Evolutionary conservation across 345 rosid genomes (phyloP).

Genomic region (Populus pruinosa): DNA sequence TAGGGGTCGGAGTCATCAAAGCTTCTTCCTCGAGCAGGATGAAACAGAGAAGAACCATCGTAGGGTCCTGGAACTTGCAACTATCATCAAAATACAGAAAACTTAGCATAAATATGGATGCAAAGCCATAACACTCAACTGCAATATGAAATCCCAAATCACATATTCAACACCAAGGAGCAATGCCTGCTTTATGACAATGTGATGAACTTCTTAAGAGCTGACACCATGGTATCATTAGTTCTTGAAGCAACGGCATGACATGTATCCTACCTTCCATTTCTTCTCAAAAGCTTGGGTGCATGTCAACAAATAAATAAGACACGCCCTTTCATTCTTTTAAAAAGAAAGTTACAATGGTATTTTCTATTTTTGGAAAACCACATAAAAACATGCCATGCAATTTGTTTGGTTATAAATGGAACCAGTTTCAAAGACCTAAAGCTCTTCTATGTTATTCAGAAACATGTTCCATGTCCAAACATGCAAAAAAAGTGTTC

Average conservation of each 20-base stretch:
- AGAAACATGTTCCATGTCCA: not conserved
- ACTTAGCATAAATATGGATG: not conserved
- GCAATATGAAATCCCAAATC: not conserved
- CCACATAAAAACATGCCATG: not conserved
- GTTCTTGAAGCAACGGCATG: not conserved
- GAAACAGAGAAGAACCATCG: constrained; percentile 60
- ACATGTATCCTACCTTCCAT: not conserved
- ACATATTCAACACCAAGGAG: not conserved
- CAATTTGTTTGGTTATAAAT: not conserved
- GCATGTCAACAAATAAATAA: not conserved
- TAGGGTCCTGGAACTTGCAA: constrained; percentile 54
- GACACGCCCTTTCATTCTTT: not conserved
- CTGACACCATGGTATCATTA: not conserved
- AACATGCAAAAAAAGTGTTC: no score
- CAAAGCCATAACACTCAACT: not conserved
- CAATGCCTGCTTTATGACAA: not conserved
- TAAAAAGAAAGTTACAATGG: not conserved
- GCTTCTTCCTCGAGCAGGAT: constrained; percentile 69
- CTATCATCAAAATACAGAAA: constrained; percentile 32
- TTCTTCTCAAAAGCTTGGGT: not conserved
- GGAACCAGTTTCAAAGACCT: not conserved
- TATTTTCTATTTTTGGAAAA: not conserved
- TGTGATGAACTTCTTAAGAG: not conserved
- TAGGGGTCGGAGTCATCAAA: constrained; percentile 77
- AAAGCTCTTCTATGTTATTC: not conserved